These are phyloP conservation scores for Holtermannia corniformis DNA, from an alignment of 768 basidiomycete species.

Conservation along the genomic window DNA sequence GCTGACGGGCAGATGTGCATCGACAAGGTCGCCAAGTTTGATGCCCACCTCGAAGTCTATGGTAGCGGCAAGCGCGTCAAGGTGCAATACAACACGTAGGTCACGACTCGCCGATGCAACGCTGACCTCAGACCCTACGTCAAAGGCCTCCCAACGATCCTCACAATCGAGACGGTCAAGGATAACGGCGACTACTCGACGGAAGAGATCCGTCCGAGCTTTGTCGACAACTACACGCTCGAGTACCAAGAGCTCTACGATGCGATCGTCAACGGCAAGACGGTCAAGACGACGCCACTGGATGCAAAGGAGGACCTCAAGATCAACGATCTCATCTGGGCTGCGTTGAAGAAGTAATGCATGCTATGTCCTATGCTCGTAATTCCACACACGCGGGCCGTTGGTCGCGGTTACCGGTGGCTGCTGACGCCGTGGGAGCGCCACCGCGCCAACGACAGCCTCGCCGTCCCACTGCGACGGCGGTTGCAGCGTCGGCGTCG, in stretches of 20 bases:
- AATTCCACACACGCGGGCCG: not conserved
- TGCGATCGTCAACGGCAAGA: constrained; percentile 16
- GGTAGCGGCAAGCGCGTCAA: constrained; percentile 27
- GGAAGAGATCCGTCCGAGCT: constrained; percentile 26
- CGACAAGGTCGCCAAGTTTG: constrained; percentile 33
- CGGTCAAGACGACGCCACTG: constrained; percentile 22
- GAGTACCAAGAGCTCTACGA: constrained; percentile 24
- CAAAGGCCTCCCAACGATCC: constrained; percentile 34
- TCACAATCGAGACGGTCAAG: constrained; percentile 14
- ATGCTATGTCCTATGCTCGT: not conserved
- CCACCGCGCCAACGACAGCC: not conserved
- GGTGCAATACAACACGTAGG: constrained; percentile 24
- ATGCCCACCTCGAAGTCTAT: constrained; percentile 37
- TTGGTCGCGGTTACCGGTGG: not conserved
- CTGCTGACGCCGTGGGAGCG: not conserved
- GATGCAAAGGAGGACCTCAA: constrained; percentile 30
- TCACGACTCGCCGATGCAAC: not conserved
- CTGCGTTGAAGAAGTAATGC: constrained; percentile 16
- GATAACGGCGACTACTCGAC: constrained; percentile 22
- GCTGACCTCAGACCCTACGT: constrained; percentile 24
- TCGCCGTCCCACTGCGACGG: not conserved
- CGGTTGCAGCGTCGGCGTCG: not conserved
- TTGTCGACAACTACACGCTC: constrained; percentile 33
- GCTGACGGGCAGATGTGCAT: constrained; percentile 19
- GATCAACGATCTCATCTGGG: constrained; percentile 32